Percentiles rank a stretch among this genome's conserved stretches.
Conservation (phyloP, 2,329 filamentous ascomycete species). For the Aspergillus amoenus region DNA sequence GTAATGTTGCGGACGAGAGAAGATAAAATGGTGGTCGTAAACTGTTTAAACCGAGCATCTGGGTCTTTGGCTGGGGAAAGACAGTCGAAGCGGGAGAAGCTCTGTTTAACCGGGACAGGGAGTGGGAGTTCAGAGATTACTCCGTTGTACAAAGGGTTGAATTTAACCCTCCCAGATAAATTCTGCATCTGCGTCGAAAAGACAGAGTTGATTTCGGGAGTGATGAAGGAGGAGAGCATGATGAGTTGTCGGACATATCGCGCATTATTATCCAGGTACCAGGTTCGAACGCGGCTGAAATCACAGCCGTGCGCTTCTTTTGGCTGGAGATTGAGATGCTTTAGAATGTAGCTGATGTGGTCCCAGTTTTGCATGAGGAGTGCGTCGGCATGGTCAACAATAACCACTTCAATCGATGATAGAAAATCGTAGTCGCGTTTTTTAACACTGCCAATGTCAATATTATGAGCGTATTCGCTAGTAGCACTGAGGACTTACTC, state of each 20-base stretch:
- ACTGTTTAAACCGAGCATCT: constrained; percentile 87
- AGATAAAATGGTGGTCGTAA: constrained; percentile 77
- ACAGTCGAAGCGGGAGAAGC: constrained; percentile 82
- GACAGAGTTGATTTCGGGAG: constrained; percentile 81
- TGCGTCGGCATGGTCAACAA: constrained; percentile 90
- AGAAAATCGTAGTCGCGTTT: constrained; percentile 84
- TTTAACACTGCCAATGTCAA: constrained; percentile 49
- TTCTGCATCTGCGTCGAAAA: constrained; percentile 77
- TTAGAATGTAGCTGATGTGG: constrained; percentile 87
- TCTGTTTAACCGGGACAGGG: constrained; percentile 71
- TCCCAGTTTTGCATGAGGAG: constrained; percentile 99
- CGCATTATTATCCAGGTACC: constrained; percentile 90
- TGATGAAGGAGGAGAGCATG: constrained; percentile 76
- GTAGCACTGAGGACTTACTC: constrained; percentile 50
- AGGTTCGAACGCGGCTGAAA: constrained; percentile 83
- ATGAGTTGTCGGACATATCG: constrained; percentile 82
- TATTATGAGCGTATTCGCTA: background rate
- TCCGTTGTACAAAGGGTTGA: constrained; percentile 67
- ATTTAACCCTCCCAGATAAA: constrained; percentile 73
- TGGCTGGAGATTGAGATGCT: constrained; percentile 86
- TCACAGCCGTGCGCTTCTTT: constrained; percentile 89
- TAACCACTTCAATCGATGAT: constrained; percentile 85
- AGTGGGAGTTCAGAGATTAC: constrained; percentile 69
- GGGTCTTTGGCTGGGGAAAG: constrained; percentile 71
- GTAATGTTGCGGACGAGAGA: constrained; percentile 63